Conservation (phyloP, 1,139 yeast species). For the Trichomonascaceae sp. region DNA sequence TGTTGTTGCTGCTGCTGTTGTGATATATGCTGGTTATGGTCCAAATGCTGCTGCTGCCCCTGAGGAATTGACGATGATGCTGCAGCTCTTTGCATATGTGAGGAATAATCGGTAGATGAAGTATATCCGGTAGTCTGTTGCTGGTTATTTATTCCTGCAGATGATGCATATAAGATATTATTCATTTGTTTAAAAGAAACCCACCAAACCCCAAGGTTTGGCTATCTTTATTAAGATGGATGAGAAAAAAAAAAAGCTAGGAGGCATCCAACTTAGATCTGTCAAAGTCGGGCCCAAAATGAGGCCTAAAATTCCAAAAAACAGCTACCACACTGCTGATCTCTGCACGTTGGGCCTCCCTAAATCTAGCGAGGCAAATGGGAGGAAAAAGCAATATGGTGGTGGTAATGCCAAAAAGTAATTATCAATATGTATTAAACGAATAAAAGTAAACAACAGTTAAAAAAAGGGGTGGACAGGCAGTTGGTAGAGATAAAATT, state of each 20-base stretch:
- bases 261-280: background rate
- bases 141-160: background rate
- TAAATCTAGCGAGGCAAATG: background rate
- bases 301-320: background rate
- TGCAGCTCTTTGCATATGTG: background rate
- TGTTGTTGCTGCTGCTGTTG: background rate
- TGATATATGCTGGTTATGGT: conserved; percentile 14
- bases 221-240: background rate
- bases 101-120: background rate
- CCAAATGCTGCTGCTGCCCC: conserved; percentile 17
- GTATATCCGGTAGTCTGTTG: background rate
- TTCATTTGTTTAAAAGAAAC: background rate
- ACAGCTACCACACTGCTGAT: background rate
- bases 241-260: background rate
- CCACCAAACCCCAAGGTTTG: background rate
- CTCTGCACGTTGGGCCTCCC: background rate
- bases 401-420: background rate
- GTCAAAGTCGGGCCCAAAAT: background rate
- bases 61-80: conserved; percentile 10
- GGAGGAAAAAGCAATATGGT: background rate
- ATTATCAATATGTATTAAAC: background rate
- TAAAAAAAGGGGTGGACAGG: background rate
- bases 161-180: background rate
- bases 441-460: background rate
- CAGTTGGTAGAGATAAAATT: too few relatives aligned